Base-by-base conservation (phyloP, 225 moss, liverwort and hornwort species). In the Asterella californica region DNA sequence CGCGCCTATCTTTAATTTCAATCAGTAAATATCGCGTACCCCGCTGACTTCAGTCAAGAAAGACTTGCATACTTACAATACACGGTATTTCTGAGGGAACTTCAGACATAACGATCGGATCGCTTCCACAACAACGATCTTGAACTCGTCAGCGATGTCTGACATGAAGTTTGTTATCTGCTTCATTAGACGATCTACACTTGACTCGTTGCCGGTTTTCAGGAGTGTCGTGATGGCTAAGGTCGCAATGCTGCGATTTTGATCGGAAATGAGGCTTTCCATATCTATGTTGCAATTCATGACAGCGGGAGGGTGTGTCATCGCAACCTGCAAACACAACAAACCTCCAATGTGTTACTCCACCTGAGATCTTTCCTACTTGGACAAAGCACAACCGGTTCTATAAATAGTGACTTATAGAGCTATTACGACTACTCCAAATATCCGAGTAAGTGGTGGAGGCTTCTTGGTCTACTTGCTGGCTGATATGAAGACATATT, bases 121-220 rank as follows among this genome's bases (percentile, higher is more conserved):
- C 53, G 95, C 93, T 79, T 93, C 93, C 49, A 95, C 95, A 59
- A 95, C 95, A 66, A 93, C 94, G 79, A 95, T 95, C 88, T 95
- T 95, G 81, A 95, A 95, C 61, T 95, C 95, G 49, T 95, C 93
- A 2, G 90, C 91, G 67, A 95, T 95, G 79, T 95, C 91, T 49
- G 90, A 90, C 93, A 95, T 93, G 78, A 91, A 95, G 81, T 89
- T 93, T 30, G 90, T 93, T 34, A 95, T 95, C 76, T 91, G 91
- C 91, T 93, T 95, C 93, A 95, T 93, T 55, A 93, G 89, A 27
- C 91, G 90, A 86, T 95, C 95, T 47, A 95, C 93, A 82, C 95
- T 95, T 11, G 93, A 95, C 79, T 95, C 95, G 66, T 90, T 95
- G 75, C 93, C 95, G 45, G 91, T 95, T 85, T 95, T 95, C 86